phyloP scores from a whole-genome alignment of 75 land plant species.

The Selaginella moellendorffii region DNA sequence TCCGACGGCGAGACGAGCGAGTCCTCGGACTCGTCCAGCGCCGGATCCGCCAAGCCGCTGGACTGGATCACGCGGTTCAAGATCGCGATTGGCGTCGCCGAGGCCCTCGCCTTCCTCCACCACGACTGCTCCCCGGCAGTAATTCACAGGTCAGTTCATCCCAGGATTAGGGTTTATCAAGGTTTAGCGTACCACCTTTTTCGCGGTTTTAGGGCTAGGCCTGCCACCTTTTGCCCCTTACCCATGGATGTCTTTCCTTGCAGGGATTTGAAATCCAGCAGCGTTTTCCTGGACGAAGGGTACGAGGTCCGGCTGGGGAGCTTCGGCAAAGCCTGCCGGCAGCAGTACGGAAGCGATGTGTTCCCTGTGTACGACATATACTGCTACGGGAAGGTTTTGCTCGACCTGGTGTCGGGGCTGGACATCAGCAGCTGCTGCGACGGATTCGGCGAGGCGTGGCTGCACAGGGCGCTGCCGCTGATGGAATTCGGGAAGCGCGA shows the following conservation, averaged over 20 bases:
- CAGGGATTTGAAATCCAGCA: slow-evolving; percentile 93
- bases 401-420: neutral
- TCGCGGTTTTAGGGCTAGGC: too few species aligned
- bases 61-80: slow-evolving; percentile 10
- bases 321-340: slow-evolving; percentile 30
- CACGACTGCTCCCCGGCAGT: slow-evolving; percentile 12
- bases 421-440: neutral
- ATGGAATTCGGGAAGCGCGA: neutral
- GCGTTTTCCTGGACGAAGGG: slow-evolving; percentile 86
- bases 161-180: too few species aligned
- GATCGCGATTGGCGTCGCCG: slow-evolving; percentile 14
- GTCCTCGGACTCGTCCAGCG: neutral
- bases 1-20: slow-evolving; percentile 36
- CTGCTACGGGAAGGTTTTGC: slow-evolving; percentile 1
- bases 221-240: too few species aligned
- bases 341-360: neutral
- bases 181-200: too few species aligned
- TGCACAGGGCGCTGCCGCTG: neutral
- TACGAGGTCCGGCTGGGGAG: slow-evolving; percentile 92
- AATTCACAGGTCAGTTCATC: slow-evolving; percentile 11
- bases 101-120: slow-evolving; percentile 12
- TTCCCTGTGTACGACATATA: slow-evolving; percentile 2
- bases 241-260: neutral
- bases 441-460: neutral
- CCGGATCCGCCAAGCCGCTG: slow-evolving; percentile 20